Conservation (phyloP, 176 grass and related monocot species). For the Elymus sibiricus region DNA sequence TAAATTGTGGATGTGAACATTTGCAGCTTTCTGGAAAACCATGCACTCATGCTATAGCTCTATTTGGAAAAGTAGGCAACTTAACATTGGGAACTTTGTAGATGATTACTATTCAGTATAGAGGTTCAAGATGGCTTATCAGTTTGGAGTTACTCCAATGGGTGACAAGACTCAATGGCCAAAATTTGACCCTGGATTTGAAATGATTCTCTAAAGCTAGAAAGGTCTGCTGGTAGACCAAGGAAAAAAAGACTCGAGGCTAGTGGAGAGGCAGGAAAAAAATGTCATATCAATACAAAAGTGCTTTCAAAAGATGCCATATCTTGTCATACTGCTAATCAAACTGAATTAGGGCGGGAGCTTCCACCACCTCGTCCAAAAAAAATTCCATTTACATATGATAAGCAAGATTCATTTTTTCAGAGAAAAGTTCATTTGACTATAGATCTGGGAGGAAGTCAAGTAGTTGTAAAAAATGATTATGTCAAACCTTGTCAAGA, state of each 20-base stretch:
- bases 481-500: conserved; percentile 60
- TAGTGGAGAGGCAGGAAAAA: too few species aligned
- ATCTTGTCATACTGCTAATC: too few species aligned
- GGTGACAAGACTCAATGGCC: background rate
- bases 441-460: too few species aligned
- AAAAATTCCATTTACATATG: too few species aligned
- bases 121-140: background rate
- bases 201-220: too few species aligned
- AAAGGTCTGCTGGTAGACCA: too few species aligned
- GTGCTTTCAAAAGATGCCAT: too few species aligned
- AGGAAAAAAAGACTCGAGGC: too few species aligned
- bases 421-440: background rate
- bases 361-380: too few species aligned
- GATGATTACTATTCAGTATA: background rate
- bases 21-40: background rate
- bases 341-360: too few species aligned
- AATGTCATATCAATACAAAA: too few species aligned
- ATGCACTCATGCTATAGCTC: conserved; percentile 8
- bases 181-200: background rate
- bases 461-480: background rate
- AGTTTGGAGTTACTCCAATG: background rate
- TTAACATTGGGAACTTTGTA: background rate
- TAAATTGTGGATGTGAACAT: background rate
- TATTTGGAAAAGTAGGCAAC: background rate
- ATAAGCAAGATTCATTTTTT: background rate